phyloP scores from a whole-genome alignment of 2,329 filamentous ascomycete genomes.

The Balansia obtecta region DNA sequence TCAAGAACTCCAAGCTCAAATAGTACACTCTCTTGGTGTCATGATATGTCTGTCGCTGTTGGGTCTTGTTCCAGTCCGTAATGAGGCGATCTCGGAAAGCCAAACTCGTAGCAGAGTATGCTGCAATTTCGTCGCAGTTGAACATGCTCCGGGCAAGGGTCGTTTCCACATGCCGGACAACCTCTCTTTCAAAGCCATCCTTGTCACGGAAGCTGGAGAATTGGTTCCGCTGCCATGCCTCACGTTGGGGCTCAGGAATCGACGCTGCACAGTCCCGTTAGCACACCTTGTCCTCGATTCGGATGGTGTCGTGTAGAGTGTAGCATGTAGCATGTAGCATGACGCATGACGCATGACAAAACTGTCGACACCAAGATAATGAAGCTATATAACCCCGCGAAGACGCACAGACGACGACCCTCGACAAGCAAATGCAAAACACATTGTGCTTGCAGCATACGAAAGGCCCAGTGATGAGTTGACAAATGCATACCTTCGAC shows the following conservation, averaged over 20 bases:
- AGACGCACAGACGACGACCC: too few relatives aligned
- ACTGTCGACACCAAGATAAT: too few relatives aligned
- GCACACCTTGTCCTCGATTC: background rate
- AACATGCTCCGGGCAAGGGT: constrained; percentile 91
- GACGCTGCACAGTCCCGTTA: constrained; percentile 34
- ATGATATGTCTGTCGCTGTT: constrained; percentile 83
- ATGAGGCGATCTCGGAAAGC: constrained; percentile 89
- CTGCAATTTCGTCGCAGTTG: constrained; percentile 93
- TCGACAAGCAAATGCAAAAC: background rate
- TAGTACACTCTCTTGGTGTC: constrained; percentile 96
- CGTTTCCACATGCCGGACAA: constrained; percentile 91
- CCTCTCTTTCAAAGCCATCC: constrained; percentile 76
- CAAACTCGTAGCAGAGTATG: constrained; percentile 81
- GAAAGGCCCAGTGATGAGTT: background rate
- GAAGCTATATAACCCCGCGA: background rate
- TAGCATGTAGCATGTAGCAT: background rate
- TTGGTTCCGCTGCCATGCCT: constrained; percentile 57
- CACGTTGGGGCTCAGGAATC: constrained; percentile 81
- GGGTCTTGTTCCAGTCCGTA: constrained; percentile 95
- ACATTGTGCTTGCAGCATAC: background rate
- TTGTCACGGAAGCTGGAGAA: constrained; percentile 60
- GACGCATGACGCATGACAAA: background rate
- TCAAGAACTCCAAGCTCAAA: constrained; percentile 91
- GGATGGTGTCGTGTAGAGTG: background rate
- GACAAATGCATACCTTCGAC: constrained; percentile 57